Base-by-base conservation (phyloP, 177 flowering plant genomes). In the Vitis hybrid region DNA sequence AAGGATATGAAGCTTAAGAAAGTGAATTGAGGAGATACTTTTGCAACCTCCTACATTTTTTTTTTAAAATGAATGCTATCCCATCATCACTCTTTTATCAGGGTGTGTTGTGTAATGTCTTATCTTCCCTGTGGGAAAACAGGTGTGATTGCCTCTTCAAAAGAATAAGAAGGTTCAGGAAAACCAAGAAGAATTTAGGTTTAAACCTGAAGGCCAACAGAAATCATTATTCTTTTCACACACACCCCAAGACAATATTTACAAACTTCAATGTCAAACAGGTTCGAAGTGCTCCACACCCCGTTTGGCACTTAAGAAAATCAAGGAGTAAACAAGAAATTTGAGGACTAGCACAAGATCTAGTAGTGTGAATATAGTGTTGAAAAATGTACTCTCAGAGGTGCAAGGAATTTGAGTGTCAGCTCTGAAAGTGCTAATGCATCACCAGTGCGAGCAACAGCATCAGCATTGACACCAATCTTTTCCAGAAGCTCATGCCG, bases 361-460 rank as follows among this genome's bases (percentile, higher is more conserved):
- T 66, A 28, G 59, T n/a, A 66, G 18, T 66, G 8, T 28, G 52
- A 61, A 63, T 4, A 61, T 58, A 59, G 53, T 66, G 17, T 64
- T 61, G 12, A 69, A 59, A 71, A 44, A 33, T 83, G 62, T 90
- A 93, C 99, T 78, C 89, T 85, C 68, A 95, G 71, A 28, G 99
- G 96, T 44, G 90, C 90, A 72, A 90, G 84, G 75, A 87, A 95
- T 75, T 95, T 95, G 70, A 92, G 83, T 53, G 92, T 83, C 76
- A 95, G 58, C 74, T 95, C 97, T 33, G 98, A 79, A 24, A 95
- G 71, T 33, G 99, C 99, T 52, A 95, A 78, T 67, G 98, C 87
- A 69, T 90, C 80, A 51, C 99, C 98, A 61, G 76, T 84, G 60
- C 92, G 88, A 44, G 96, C 99, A 79, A 95, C 82, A 69, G 75